Evolutionary conservation across 2,329 filamentous ascomycete species (phyloP).

Genomic region (Alternaria arbusti): DNA sequence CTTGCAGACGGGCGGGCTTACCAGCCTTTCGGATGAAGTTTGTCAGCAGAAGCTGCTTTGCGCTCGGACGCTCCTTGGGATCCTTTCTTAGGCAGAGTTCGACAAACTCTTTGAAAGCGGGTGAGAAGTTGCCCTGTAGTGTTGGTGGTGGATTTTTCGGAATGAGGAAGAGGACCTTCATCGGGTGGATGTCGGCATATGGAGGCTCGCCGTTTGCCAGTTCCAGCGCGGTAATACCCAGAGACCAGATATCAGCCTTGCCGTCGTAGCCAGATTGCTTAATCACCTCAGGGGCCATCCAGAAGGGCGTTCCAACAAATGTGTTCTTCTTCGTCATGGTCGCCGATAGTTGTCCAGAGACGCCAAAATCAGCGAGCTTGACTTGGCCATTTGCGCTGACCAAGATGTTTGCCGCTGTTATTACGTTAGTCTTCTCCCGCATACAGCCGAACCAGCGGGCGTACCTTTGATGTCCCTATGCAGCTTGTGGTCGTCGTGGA

Average conservation of each 20-base stretch:
- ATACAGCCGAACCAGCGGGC: conserved; percentile 15
- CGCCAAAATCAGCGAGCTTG: conserved; percentile 95
- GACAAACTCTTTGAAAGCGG: conserved; percentile 59
- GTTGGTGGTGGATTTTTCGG: conserved; percentile 90
- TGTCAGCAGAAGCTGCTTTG: conserved; percentile 85
- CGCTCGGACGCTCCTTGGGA: conserved; percentile 84
- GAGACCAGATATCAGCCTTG: conserved; percentile 97
- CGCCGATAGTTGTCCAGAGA: conserved; percentile 92
- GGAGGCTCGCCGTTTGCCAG: conserved; percentile 91
- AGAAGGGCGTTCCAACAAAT: conserved; percentile 97
- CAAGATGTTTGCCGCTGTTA: conserved; percentile 87
- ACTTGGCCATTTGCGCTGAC: conserved; percentile 91
- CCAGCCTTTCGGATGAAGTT: conserved; percentile 91
- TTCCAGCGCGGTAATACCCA: conserved; percentile 93
- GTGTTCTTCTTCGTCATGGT: conserved; percentile 99
- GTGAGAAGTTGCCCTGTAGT: conserved; percentile 61
- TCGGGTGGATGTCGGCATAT: conserved; percentile 95
- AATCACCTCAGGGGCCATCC: conserved; percentile 99
- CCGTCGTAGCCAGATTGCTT: conserved; percentile 98
- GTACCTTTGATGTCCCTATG: conserved; percentile 94
- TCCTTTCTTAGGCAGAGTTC: conserved; percentile 81
- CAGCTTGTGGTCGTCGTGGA: conserved; percentile 94
- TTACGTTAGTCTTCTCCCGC: conserved; percentile 8
- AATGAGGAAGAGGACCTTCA: conserved; percentile 97
- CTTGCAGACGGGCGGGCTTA: conserved; percentile 94